phyloP scores from a whole-genome alignment of 257 asterid species.

The Henckelia pumila region DNA sequence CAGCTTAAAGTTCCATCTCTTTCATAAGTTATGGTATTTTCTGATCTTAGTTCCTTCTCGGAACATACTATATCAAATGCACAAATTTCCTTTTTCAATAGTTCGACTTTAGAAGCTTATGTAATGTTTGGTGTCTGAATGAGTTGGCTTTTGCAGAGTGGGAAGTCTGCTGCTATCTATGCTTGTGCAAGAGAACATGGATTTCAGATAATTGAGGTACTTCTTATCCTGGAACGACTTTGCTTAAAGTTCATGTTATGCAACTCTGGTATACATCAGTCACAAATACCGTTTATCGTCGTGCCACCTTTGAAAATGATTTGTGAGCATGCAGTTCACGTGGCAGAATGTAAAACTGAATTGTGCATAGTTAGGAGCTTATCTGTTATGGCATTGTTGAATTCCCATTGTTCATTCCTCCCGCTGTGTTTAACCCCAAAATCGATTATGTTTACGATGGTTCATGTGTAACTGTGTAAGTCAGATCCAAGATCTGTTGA shows the following conservation, averaged over 20 bases:
- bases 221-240: constrained; percentile 6
- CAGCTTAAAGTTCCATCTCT: constrained; percentile 15
- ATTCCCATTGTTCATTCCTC: neutral
- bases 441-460: neutral
- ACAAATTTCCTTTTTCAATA: constrained; percentile 13
- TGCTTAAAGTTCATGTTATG: constrained; percentile 14
- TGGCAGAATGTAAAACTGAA: neutral
- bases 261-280: constrained; percentile 10
- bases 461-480: neutral
- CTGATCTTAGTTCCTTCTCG: constrained; percentile 8
- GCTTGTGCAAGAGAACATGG: constrained; percentile 98
- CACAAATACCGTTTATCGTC: neutral
- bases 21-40: neutral
- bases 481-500: neutral
- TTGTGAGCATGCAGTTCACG: neutral
- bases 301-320: neutral
- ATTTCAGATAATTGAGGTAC: constrained; percentile 94
- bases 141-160: constrained; percentile 59
- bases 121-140: constrained; percentile 23
- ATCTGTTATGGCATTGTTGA: neutral
- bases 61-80: constrained; percentile 12
- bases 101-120: constrained; percentile 2
- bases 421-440: neutral
- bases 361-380: neutral
- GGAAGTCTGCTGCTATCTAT: constrained; percentile 96